Evolutionary conservation across 2,329 filamentous ascomycete genomes (phyloP).

Genomic region (Fusarium sp.): DNA sequence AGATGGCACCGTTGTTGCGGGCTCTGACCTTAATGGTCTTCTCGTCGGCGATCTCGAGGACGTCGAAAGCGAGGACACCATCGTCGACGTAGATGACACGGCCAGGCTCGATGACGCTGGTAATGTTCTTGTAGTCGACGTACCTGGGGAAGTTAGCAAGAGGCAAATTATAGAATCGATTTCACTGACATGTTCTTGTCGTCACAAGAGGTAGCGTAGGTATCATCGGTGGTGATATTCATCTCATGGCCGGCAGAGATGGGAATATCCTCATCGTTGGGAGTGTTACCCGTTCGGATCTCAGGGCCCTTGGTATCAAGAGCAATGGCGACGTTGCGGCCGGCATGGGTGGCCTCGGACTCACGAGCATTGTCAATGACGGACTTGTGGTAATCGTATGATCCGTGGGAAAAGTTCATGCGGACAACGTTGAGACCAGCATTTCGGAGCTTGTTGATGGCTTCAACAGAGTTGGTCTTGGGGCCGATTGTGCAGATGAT

Average conservation of each 20-base stretch:
- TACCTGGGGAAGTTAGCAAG: conserved; percentile 69
- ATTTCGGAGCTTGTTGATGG: conserved; percentile 92
- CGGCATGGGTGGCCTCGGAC: conserved; percentile 81
- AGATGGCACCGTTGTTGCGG: conserved; percentile 98
- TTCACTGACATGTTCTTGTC: conserved; percentile 88
- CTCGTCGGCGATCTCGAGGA: conserved; percentile 87
- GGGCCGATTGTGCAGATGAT: conserved; percentile 99
- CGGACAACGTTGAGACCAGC: conserved; percentile 97
- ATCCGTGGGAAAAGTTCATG: conserved; percentile 94
- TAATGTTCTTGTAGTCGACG: conserved; percentile 99
- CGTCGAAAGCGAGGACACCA: conserved; percentile 96
- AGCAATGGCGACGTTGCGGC: conserved; percentile 94
- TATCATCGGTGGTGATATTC: conserved; percentile 97
- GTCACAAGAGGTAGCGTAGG: conserved; percentile 86
- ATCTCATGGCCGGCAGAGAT: conserved; percentile 86
- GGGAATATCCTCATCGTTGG: conserved; percentile 89
- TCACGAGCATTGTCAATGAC: conserved; percentile 96
- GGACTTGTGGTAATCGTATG: conserved; percentile 96
- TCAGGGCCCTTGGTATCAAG: conserved; percentile 79
- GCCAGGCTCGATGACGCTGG: conserved; percentile 92
- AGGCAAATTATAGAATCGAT: neutral
- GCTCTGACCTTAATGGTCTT: conserved; percentile 89
- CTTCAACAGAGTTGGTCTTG: conserved; percentile 98
- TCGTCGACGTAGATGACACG: conserved; percentile 99
- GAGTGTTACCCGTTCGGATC: conserved; percentile 75